Evolutionary conservation across 192 early-diverging fungal species (phyloP).

Genomic region (Allomyces javanicus): DNA sequence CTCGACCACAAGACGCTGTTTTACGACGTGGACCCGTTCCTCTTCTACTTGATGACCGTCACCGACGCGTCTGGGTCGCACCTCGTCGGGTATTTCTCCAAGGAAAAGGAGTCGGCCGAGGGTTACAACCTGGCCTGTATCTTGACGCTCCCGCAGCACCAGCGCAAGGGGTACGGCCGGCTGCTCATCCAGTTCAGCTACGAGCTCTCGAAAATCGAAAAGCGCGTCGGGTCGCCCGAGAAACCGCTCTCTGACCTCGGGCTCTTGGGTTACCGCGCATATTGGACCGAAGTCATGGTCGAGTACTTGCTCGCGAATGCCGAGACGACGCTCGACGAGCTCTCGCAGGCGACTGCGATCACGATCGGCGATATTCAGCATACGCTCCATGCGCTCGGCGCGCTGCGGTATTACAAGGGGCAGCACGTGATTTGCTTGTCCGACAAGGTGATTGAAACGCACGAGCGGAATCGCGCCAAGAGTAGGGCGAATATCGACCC

Average conservation of each 20-base stretch:
- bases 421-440: slow-evolving; percentile 74
- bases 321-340: slow-evolving; percentile 76
- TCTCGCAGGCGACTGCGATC: slow-evolving; percentile 65
- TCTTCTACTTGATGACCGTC: slow-evolving; percentile 89
- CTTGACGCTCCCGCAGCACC: slow-evolving; percentile 88
- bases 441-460: slow-evolving; percentile 63
- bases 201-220: slow-evolving; percentile 83
- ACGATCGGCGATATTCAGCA: slow-evolving; percentile 78
- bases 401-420: slow-evolving; percentile 78
- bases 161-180: slow-evolving; percentile 87
- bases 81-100: slow-evolving; percentile 95
- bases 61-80: slow-evolving; percentile 71
- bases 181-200: slow-evolving; percentile 93
- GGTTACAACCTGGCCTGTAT: slow-evolving; percentile 99
- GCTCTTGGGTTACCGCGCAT: slow-evolving; percentile 79
- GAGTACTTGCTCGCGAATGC: slow-evolving; percentile 46
- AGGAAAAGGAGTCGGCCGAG: slow-evolving; percentile 91
- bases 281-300: slow-evolving; percentile 82
- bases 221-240: slow-evolving; percentile 84
- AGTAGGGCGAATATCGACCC: not conserved
- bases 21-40: slow-evolving; percentile 95
- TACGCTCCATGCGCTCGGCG: slow-evolving; percentile 69
- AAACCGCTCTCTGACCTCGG: slow-evolving; percentile 97
- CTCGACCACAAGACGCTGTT: slow-evolving; percentile 98
- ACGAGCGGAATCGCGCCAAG: slow-evolving; percentile 27